Conservation (phyloP, 768 basidiomycete genomes). For the Goffeauzyma gilvescens region DNA sequence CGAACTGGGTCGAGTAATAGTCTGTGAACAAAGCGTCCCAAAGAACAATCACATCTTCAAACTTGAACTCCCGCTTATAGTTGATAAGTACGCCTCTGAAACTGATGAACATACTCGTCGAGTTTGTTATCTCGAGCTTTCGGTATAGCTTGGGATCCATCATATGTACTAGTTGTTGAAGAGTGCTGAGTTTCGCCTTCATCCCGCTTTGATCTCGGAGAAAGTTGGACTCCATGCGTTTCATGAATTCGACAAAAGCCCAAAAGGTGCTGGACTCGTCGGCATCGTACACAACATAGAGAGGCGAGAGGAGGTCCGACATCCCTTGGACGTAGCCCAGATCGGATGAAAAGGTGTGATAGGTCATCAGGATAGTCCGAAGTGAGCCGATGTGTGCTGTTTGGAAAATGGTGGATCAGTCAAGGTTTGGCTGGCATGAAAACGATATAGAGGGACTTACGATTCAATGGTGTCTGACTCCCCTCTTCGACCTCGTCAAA, state of each 20-base stretch:
- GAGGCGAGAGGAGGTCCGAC: slow-evolving; percentile 84
- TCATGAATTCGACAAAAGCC: slow-evolving; percentile 90
- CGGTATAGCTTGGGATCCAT: slow-evolving; percentile 94
- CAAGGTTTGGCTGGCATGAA: too few species aligned
- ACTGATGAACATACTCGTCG: slow-evolving; percentile 88
- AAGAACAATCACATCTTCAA: slow-evolving; percentile 66
- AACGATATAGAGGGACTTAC: slow-evolving; percentile 17
- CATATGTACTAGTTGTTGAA: slow-evolving; percentile 73
- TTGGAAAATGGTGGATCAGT: neutral
- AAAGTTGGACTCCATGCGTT: slow-evolving; percentile 91
- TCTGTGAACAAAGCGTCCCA: slow-evolving; percentile 57
- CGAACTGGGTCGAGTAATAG: slow-evolving; percentile 67
- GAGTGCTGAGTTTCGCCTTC: slow-evolving; percentile 73
- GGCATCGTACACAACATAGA: slow-evolving; percentile 76
- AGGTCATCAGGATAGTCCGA: slow-evolving; percentile 62
- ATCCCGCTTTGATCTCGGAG: slow-evolving; percentile 91
- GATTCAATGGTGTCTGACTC: slow-evolving; percentile 24
- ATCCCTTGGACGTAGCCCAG: slow-evolving; percentile 94
- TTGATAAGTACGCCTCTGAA: slow-evolving; percentile 68
- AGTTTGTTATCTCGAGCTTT: slow-evolving; percentile 75
- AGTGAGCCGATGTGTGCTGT: slow-evolving; percentile 62
- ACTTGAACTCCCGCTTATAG: slow-evolving; percentile 92
- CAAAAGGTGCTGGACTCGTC: slow-evolving; percentile 86
- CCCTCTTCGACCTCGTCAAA: slow-evolving; percentile 28
- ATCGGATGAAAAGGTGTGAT: slow-evolving; percentile 29